Evolutionary conservation across 116 monocot species (phyloP).

Genomic region (Zostera marina): DNA sequence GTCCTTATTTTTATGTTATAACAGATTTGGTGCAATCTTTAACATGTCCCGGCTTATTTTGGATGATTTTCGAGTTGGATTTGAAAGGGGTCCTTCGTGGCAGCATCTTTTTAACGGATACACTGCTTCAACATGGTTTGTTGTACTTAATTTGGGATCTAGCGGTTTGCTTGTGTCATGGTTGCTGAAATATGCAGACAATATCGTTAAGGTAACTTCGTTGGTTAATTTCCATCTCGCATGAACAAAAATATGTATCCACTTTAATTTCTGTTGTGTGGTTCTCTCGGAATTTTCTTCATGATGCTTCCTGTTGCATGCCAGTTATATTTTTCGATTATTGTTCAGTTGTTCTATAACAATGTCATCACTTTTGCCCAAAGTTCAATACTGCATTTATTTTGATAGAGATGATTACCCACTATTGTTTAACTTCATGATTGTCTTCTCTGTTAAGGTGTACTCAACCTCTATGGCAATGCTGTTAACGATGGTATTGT

Average conservation of each 20-base stretch:
- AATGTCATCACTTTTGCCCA: too few species aligned
- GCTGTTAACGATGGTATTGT: conserved; percentile 84
- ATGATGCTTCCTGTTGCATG: too few species aligned
- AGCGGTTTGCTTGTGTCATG: conserved; percentile 90
- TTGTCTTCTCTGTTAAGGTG: conserved; percentile 26
- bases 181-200: conserved; percentile 99
- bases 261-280: background rate
- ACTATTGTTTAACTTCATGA: too few species aligned
- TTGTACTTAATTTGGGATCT: conserved; percentile 88
- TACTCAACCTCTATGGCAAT: conserved; percentile 99
- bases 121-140: conserved; percentile 74
- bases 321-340: too few species aligned
- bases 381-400: too few species aligned
- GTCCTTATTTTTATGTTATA: background rate
- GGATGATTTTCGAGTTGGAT: conserved; percentile 73
- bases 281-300: too few species aligned
- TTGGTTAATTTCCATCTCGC: background rate
- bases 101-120: conserved; percentile 81
- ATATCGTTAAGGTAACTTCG: conserved; percentile 77
- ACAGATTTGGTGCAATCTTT: conserved; percentile 87
- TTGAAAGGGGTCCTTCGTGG: conserved; percentile 92
- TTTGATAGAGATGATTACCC: too few species aligned
- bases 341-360: too few species aligned
- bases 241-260: background rate
- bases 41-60: conserved; percentile 68